Evolutionary conservation across 2,329 filamentous ascomycete species (phyloP), one percentile per base, ranked within the genome.

Genomic region (Ustilaginoidea virens): DNA sequence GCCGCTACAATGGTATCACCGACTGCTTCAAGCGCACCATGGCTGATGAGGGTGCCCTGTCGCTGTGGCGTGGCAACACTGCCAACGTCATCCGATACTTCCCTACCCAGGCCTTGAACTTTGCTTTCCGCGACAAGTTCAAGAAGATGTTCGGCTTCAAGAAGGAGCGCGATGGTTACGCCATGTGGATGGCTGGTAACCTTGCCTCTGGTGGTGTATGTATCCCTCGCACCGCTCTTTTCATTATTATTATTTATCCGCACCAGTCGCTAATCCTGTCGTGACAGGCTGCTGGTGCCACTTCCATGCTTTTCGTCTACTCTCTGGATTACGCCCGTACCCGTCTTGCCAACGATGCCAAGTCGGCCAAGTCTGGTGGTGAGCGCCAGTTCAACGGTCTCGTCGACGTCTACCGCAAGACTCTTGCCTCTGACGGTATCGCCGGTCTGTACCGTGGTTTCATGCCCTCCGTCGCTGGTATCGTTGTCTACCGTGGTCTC

Each of bases 41-140:
- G 43, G 75, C 76, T 53, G 70, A 80, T 44, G 90, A 98, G 74
- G 90, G 90, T 81, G 66, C 90, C 52, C 77, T 90, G 63, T 77
- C 87, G 44, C 74, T 98, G 53, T 98, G 90, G 90, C 78, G 90
- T 77, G 90, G 90, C 68, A 98, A 98, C 83, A 98, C 90, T 60
- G 90, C 90, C 83, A 98, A 98, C 80, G 90, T 98, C 66, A 93
- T 98, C 75, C 90, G 90, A 80, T 98, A 98, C 74, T 98, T 98
- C 83, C 90, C 90, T 51, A 98, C 90, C 63, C 90, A 98, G 77
- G 90, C 90, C 54, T 74, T 98, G 63, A 98, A 98, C 86, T 98
- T 98, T 60, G 90, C 90, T 61, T 98, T 98, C 90, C 90, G 90
- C 66, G 90, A 98, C 67, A 94, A 92, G 78, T 98, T 94, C 85